Evolutionary conservation across 2,329 filamentous ascomycete genomes (phyloP), one percentile per base, ranked within the genome.

Genomic region (Aspergillus candidus): DNA sequence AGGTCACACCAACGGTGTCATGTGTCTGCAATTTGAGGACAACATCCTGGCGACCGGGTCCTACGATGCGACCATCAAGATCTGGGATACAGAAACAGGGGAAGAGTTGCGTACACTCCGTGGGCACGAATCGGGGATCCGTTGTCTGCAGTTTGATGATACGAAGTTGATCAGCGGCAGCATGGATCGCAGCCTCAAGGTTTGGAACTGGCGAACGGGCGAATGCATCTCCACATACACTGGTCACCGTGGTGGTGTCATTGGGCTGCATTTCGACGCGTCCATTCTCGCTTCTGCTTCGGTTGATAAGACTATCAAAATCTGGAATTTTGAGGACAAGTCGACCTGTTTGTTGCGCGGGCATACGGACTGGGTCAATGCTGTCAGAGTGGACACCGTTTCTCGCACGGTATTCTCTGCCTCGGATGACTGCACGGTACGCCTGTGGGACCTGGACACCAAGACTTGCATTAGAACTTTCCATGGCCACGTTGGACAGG

Each of bases 151-250:
- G 61, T 97, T 97, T 59, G 89, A 96, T 58, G 88, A 94, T 53
- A 83, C 80, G 43, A 94, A 94, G 59, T 76, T 98, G 47, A 90
- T 96, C 61, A 94, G 86, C 44, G 93, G 90, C 40, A 89, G 87
- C 60, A 75, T 96, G 44, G 93, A 97, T 65, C 79, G 81, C 38
- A 94, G 84, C 4, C 78, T 98, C 57, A 90, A 87, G 62, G 82
- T 98, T 30, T 98, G 93, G 93, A 94, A 98, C 61, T 96, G 90
- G 89, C 80, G 86, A 49, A 96, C 88, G 0, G 93, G 93, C 37
- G 80, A 88, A 56, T 89, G 88, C 56, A 77, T 96, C 44, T 86
- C 84, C 38, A 94, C 85, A 0, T 82, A 94, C 43, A 77, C 79
- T 11, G 85, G 84, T 15, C 93, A 97, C 61, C 80, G 76, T 13